Conservation (phyloP, 1,284 basidiomycete species). For the Leccinum holopus region DNA sequence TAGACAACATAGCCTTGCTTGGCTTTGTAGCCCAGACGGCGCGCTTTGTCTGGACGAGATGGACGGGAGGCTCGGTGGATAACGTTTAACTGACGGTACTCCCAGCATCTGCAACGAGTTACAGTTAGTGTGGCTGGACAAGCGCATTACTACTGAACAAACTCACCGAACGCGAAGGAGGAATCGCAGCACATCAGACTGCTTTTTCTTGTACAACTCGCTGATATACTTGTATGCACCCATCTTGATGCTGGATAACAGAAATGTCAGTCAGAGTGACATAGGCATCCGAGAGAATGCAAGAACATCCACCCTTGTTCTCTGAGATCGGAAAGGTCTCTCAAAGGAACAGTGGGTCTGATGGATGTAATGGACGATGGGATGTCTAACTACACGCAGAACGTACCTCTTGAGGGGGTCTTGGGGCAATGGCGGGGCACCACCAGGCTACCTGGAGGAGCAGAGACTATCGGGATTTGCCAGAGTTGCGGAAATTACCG, state of each 20-base stretch:
- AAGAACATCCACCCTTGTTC: conserved; percentile 29
- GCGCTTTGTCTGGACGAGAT: conserved; percentile 98
- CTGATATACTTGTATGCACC: conserved; percentile 97
- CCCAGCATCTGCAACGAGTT: conserved; percentile 82
- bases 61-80: conserved; percentile 98
- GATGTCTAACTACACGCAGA: conserved; percentile 10
- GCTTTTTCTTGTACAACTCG: conserved; percentile 95
- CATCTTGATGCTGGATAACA: conserved; percentile 49
- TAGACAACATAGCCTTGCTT: conserved; percentile 99
- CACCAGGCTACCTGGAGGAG: not conserved
- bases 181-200: conserved; percentile 98
- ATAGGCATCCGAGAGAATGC: conserved; percentile 19
- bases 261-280: conserved; percentile 21
- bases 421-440: conserved; percentile 17
- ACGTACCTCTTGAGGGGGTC: conserved; percentile 32
- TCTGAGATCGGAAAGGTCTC: conserved; percentile 6
- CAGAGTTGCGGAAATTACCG: conserved; percentile 27
- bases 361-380: not conserved
- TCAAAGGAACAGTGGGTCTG: conserved; percentile 10
- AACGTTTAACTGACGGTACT: conserved; percentile 97
- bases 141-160: not conserved
- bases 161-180: conserved; percentile 92
- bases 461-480: conserved; percentile 20
- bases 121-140: conserved; percentile 12
- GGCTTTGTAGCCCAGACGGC: conserved; percentile 98